Evolutionary conservation across 768 basidiomycete species (phyloP), one percentile per base, ranked within the genome.

Genomic region (Suillus cothurnatus): DNA sequence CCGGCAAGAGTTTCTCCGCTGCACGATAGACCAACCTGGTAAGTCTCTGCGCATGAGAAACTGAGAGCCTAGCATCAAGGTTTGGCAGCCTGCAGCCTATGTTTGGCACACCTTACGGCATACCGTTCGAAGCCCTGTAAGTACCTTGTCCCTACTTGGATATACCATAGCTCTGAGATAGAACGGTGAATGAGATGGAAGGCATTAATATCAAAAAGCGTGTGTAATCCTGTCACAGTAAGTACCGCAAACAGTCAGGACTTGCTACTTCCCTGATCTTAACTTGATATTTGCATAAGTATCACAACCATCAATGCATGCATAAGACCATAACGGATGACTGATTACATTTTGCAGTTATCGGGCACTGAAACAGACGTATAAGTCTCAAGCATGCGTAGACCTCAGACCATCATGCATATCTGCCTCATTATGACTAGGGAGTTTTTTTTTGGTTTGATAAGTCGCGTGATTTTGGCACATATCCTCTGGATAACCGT

Each of bases 121-220:
- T 38, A 59, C 17, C 36, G 31, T 55, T 53, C 52, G 52, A 53
- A 39, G 57, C 26, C 57, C 6, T 28, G 52, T 53, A 11, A 31
- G 52, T 19, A 21, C 52, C 52, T 28, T 41, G 38, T 59, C 58
- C 58, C 21, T 32, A 53, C 52, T 53, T 53, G 19, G 53, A 32
- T 32, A 55, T 55, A 55, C 28, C 53, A 55, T 55, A 9, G 6
- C 53, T 34, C 53, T 34, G 53, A 34, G 36, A 38, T 38, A 58
- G 57, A 58, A 58, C 11, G 41, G 39, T 59, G 38, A 39, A 21
- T 41, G 58, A 39, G 57, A 58, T 7, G 38, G 57, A 58, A 58
- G 4, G 28, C 21, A 2, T 59, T 31, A 28, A 59, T 59, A 59
- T 59, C 58, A 39, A 43, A 39, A 43, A 55, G 21, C 31, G 57